Evolutionary conservation across 768 basidiomycete genomes (phyloP).

Genomic region (Tylopilus rubrobrunneus): DNA sequence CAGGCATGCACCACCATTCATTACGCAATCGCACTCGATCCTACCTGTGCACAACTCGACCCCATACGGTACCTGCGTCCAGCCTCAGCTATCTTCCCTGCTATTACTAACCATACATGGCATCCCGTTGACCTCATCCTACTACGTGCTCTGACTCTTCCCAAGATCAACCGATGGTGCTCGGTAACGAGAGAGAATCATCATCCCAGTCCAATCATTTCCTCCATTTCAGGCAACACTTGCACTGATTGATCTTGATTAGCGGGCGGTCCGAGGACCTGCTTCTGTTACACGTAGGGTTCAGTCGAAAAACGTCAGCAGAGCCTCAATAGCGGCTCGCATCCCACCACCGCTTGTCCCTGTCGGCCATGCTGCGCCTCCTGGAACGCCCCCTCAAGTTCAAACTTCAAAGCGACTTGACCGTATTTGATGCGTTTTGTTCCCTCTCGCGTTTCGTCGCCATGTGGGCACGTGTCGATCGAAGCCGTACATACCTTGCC

Average conservation of each 20-base stretch:
- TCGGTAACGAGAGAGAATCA: not conserved
- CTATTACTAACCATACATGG: not conserved
- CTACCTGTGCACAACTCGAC: not conserved
- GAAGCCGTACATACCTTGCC: not conserved
- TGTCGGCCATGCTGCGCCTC: constrained; percentile 3
- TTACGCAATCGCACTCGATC: not conserved
- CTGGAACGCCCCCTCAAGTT: not conserved
- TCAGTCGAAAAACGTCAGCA: not conserved
- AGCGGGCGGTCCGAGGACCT: constrained; percentile 5
- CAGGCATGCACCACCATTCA: too few species aligned
- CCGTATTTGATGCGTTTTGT: constrained; percentile 4
- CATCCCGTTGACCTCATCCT: not conserved
- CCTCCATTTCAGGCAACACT: not conserved
- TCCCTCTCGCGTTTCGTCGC: constrained; percentile 1
- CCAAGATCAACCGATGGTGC: constrained; percentile 9
- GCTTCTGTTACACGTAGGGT: not conserved
- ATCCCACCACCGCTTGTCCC: constrained; percentile 9
- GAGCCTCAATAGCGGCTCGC: not conserved
- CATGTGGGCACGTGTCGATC: constrained; percentile 10
- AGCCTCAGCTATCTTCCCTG: too few species aligned
- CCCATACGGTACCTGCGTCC: too few species aligned
- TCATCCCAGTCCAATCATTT: not conserved
- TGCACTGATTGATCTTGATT: not conserved
- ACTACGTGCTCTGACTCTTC: not conserved
- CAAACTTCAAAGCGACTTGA: not conserved